Conservation (phyloP, 768 basidiomycete species). For the Daedaleopsis nitida region DNA sequence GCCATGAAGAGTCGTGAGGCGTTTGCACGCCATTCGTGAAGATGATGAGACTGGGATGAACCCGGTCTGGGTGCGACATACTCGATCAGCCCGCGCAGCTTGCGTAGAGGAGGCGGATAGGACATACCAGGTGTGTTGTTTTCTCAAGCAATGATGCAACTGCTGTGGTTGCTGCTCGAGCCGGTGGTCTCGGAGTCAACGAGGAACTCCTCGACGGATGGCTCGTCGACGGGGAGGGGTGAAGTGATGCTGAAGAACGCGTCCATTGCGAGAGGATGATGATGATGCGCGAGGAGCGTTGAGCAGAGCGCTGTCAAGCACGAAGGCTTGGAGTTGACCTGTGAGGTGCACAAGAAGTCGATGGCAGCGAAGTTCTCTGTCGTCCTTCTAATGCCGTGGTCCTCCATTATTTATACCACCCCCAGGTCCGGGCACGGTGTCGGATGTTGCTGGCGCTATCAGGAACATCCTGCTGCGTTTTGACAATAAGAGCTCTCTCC, state of each 20-base stretch:
- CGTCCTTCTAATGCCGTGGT: neutral
- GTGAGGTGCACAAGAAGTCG: neutral
- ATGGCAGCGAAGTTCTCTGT: neutral
- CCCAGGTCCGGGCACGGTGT: neutral
- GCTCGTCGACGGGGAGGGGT: conserved; percentile 19
- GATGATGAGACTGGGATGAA: neutral
- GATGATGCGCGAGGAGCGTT: conserved; percentile 1
- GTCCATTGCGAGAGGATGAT: conserved; percentile 11
- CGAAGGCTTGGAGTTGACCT: neutral
- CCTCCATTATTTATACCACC: neutral
- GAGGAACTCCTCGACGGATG: conserved; percentile 10
- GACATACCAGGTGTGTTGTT: neutral
- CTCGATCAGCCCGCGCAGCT: neutral
- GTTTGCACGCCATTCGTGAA: neutral
- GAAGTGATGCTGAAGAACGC: conserved; percentile 21
- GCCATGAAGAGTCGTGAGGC: conserved; percentile 2
- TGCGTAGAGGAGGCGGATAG: neutral
- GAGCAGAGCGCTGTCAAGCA: conserved; percentile 1
- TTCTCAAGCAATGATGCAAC: conserved; percentile 18
- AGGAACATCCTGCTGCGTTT: neutral
- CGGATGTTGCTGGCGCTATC: neutral
- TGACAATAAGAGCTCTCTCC: conserved; percentile 1
- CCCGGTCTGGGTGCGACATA: neutral
- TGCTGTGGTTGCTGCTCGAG: neutral
- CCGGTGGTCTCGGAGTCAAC: conserved; percentile 11